Evolutionary conservation across 768 basidiomycete species (phyloP), one percentile per base, ranked within the genome.

Genomic region (Sutorius australiensis): DNA sequence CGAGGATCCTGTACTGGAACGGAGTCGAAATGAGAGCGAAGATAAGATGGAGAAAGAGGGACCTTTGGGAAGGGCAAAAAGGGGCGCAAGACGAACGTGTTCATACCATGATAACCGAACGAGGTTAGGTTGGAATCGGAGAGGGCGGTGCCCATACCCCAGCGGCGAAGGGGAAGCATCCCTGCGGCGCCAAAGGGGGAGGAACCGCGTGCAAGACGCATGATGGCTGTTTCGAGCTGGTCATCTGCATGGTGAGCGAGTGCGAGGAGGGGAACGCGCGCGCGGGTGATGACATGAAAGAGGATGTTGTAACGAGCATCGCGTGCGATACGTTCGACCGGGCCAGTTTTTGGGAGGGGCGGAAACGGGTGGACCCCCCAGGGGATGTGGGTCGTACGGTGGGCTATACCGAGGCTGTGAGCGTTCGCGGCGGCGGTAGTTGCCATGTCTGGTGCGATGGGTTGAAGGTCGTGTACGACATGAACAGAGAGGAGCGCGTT

Each of bases 171-270:
- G 1, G 71, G 72, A 37, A 78, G 75, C 86, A 92, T 92, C 4
- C 86, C 90, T 11, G 78, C 78, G 1, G 83, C 78, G 0, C 86
- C 87, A 14, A 79, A 50, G 39, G 69, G 63, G 3, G 80, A 75
- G 6, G 83, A 84, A 0, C 85, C 83, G 55, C 69, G 77, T 6
- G 80, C 75, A 14, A 86, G 64, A 6, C 91, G 81, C 76, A 91
- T 82, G 47, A 93, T 69, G 30, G 82, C 77, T 0, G 91, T 93
- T 65, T 93, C 91, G 10, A 92, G 78, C 64, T 92, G 89, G 63
- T 93, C 91, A 62, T 93, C 89, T 3, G 78, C 78, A 62, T 93
- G 91, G 59, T 93, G 91, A 0, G 80, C 91, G 45, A 85, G 77
- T 1, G 85, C 86, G 49, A 91, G 64, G 13, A 75, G 64, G 14